Evolutionary conservation across 192 early-diverging fungal species (phyloP), one percentile per base, ranked within the genome.

Genomic region (Chytriomyces hyalinus): DNA sequence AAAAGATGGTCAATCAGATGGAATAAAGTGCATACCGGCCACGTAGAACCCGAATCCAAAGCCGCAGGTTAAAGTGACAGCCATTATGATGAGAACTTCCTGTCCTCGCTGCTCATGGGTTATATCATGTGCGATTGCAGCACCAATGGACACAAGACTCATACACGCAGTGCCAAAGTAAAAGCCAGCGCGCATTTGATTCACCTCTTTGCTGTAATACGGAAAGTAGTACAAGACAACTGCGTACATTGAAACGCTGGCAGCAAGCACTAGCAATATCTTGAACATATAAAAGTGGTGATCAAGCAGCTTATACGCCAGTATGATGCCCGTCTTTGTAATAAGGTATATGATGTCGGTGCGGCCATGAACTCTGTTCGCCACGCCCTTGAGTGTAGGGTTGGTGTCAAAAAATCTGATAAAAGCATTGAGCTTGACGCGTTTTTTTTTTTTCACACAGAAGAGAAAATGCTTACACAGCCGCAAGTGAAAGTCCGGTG

Each of bases 161-260:
- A 67, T 46, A 9, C 20, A 8, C 13, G 66, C 20, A 47, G 43
- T 22, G n/a, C 28, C 22, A 20, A 64, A n/a, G 22, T 45, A 74
- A 6, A 74, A 63, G 63, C 72, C 72, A 26, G 72, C 72, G 13
- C 51, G 20, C 72, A 74, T 61, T 64, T 74, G 57, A 64, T 74
- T 74, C 9, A 74, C 17, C 17, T 64, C 15, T 48, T 36, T 59
- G 26, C 26, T 63, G 45, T 74, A 74, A 26, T 64, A 74, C 2
- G 72, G 72, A 74, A 64, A 74, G 61, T 74, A 57, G 10, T 13
- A 64, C 13, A 61, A 4, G 13, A 10, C 20, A 28, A 63, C 36
- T 26, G 6, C 17, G 61, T 43, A 67, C 66, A 74, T 61, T 15
- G 26, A 46, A 8, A 48, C 9, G 9, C 44, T 64, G 61, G 26